Conservation (phyloP, 805 yeast genomes). For the Pichia pseudocactophila region DNA sequence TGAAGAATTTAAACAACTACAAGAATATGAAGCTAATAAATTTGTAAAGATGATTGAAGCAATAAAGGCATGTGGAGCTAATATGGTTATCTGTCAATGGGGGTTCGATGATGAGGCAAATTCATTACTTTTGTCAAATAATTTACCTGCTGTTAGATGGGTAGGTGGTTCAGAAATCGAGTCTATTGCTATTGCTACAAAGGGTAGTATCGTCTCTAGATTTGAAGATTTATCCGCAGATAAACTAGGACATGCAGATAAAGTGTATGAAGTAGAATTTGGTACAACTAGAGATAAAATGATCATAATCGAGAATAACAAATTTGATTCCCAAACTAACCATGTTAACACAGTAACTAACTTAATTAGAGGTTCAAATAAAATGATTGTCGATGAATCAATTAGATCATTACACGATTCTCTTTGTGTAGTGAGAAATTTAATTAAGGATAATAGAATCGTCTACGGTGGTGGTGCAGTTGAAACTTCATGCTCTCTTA, state of each 20-base stretch:
- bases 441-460: slow-evolving; percentile 82
- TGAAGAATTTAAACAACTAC: slow-evolving; percentile 86
- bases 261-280: slow-evolving; percentile 78
- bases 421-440: slow-evolving; percentile 92
- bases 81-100: slow-evolving; percentile 97
- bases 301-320: slow-evolving; percentile 87
- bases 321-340: slow-evolving; percentile 48
- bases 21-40: slow-evolving; percentile 84
- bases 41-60: slow-evolving; percentile 82
- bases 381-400: slow-evolving; percentile 97
- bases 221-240: slow-evolving; percentile 81
- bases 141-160: slow-evolving; percentile 96
- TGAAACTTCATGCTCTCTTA: slow-evolving; percentile 87
- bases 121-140: slow-evolving; percentile 78
- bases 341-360: slow-evolving; percentile 55
- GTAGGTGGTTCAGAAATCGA: slow-evolving; percentile 97
- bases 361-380: slow-evolving; percentile 90
- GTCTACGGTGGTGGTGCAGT: slow-evolving; percentile 99
- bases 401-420: slow-evolving; percentile 95
- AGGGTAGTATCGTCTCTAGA: slow-evolving; percentile 94
- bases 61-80: slow-evolving; percentile 88
- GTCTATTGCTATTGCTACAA: slow-evolving; percentile 92
- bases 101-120: slow-evolving; percentile 99
- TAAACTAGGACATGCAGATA: slow-evolving; percentile 84
- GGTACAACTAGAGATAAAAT: slow-evolving; percentile 96